Base-by-base conservation (phyloP, 257 asterid genomes). In the Cinchona pubescens region DNA sequence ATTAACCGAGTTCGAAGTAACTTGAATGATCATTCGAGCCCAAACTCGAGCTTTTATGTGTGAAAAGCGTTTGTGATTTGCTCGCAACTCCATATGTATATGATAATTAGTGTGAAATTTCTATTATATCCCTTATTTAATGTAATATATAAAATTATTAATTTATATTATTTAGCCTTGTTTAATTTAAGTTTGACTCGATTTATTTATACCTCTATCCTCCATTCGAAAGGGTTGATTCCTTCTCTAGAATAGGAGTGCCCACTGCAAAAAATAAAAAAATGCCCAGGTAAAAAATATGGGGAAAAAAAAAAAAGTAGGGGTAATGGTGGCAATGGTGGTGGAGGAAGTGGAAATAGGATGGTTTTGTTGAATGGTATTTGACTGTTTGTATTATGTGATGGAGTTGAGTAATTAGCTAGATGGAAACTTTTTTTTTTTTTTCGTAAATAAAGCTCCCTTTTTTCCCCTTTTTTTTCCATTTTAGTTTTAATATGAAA, bases 401-500 rank as follows among this genome's bases (percentile, higher is more conserved):
- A 75, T 60, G 69, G 75, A 65, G 55, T 21, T n/a, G n/a, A n/a
- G n/a, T n/a, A n/a, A 46, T 38, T 70, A 59, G 45, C 72, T n/a
- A n/a, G n/a, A 64, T 35, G 77, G 46, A 42, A 7, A 35, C 1
- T 5, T 78, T 78, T 62, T 74, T 76, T 51, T 70, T 60, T 74
- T 21, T 19, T 3, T 40, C n/a, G n/a, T n/a, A 27, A 45, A 15
- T 8, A 60, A 46, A 10, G 23, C 35, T 68, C 42, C 43, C 23
- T 71, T 51, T 32, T 5, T 70, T 70, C 2, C 11, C n/a, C n/a
- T 55, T 34, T 71, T n/a, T n/a, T 63, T 19, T 7, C 21, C 62
- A 18, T n/a, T 71, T 72, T 7, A 23, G 23, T 37, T 35, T 61
- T 74, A 77, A 69, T 69, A 80, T 79, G 68, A 79, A 43, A 51